Base-by-base conservation (phyloP, 306 rosid genomes). In the Cucurbita moschata region DNA sequence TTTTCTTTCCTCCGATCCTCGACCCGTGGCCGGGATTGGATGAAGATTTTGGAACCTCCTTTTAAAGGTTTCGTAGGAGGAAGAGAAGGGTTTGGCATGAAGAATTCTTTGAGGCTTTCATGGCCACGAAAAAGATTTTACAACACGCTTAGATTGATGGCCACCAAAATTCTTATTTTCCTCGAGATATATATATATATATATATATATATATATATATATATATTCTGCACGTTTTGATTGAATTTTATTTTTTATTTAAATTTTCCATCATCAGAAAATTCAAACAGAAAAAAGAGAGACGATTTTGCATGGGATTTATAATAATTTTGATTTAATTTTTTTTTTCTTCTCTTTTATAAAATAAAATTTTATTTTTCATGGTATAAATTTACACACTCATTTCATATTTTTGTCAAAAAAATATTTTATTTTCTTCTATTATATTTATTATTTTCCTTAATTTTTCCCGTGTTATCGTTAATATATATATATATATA, bases 91-190 rank as follows among this genome's bases (percentile, higher is more conserved):
- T 44, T 66, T 43, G 54, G 72, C 39, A 43, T 9, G 46, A 51
- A 53, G 12, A 53, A 6, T 16, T 3, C 18, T 8, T 50, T 23
- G 65, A 21, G 66, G 26, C 75, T 77, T 78, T 55, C 26, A 71
- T 63, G 79, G 53, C 78, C 63, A 65, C 77, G 60, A 74, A 70
- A 64, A 38, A 23, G 59, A 51, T 71, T 37, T 55, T 55, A 9
- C 66, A 55, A 43, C 51, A 43, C 52, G 52, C 21, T 69, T 23
- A 23, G 43, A 50, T 13, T 46, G 42, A 49, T 38, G 76, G 62
- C 52, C 66, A 37, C 61, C 50, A 63, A 63, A 63, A 38, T 63
- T 39, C 69, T 16, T 3, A 62, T 14, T 15, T 62, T 14, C 15
- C 0, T n/a, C 0, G 4, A 11, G 0, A 14, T 61, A 30, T 8